Base-by-base conservation (phyloP, 768 basidiomycete genomes). In the Leccinum subgranulosum region DNA sequence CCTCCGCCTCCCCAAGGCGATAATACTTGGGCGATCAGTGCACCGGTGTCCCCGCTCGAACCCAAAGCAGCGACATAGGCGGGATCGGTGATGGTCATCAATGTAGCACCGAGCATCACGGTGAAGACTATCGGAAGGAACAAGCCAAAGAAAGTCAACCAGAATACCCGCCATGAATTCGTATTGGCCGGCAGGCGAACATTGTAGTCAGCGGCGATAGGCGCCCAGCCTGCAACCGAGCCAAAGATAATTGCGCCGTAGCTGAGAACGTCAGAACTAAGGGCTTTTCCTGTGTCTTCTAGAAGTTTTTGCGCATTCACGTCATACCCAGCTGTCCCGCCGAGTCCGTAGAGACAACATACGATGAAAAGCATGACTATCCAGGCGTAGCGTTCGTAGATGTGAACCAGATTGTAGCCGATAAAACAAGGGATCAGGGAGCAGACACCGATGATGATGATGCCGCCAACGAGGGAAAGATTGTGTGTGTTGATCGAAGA, bases 381-480 rank as follows among this genome's bases (percentile, higher is more conserved):
- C 84, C 84, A 85, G 2, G 81, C 80, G 57, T 82, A 85, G 14
- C 82, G 76, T 58, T 84, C 83, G 63, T 78, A 84, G 55, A 71
- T 57, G 57, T 81, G 79, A 17, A 82, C 72, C 60, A 77, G 63
- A 55, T 80, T 60, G 58, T 81, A 80, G 3, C 79, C 79, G 8
- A 81, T 63, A 53, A 81, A 77, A 59, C 79, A 80, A 17, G 79
- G 79, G 19, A 80, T 64, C 31, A 81, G 61, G 49, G 70, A 74
- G 58, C 72, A 74, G 7, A 81, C 50, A 11, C 72, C 72, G 27
- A 81, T 72, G 41, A 84, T 76, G 53, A 81, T 74, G 54, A 84
- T 76, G 33, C 80, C 81, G 3, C 73, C 81, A 14, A 76, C 72
- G 12, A 83, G 74, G 0, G 80, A 75, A 4, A 83, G 74, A 1